phyloP scores from a whole-genome alignment of 1,139 yeast species.

The Suhomyces chickasaworum region DNA sequence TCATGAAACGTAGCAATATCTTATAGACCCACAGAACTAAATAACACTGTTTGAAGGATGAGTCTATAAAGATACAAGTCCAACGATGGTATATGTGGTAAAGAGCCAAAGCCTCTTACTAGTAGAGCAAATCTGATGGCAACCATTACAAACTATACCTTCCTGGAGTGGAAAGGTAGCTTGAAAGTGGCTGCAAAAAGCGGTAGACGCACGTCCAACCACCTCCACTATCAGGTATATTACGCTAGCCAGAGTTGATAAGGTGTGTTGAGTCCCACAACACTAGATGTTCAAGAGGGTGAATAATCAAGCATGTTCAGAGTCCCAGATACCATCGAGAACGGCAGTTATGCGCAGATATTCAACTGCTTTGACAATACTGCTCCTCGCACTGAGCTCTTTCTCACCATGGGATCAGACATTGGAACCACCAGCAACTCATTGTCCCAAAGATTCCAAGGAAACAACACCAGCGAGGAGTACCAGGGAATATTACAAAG shows the following conservation, averaged over 20 bases:
- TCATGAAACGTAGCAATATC: no score
- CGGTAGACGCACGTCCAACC: constrained; percentile 2
- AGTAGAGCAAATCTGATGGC: background rate
- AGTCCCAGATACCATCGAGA: background rate
- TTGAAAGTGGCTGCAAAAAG: constrained; percentile 8
- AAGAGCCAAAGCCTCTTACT: background rate
- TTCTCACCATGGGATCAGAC: background rate
- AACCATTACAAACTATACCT: background rate
- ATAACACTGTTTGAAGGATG: no score
- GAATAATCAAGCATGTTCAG: background rate
- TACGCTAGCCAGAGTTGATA: background rate
- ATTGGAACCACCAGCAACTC: background rate
- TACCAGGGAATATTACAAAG: background rate
- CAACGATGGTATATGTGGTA: no score
- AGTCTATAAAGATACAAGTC: no score
- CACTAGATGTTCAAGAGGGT: background rate
- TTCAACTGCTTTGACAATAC: background rate
- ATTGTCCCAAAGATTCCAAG: background rate
- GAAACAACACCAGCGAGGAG: background rate
- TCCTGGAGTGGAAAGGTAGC: background rate
- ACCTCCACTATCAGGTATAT: background rate
- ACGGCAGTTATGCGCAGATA: background rate
- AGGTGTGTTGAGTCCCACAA: background rate
- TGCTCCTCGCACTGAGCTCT: background rate
- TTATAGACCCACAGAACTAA: no score